A percentile compares a stretch with the other conserved stretches of the same genome.
phyloP scores from a whole-genome alignment of 106 monocot species.

The Iris macrosiphon region DNA sequence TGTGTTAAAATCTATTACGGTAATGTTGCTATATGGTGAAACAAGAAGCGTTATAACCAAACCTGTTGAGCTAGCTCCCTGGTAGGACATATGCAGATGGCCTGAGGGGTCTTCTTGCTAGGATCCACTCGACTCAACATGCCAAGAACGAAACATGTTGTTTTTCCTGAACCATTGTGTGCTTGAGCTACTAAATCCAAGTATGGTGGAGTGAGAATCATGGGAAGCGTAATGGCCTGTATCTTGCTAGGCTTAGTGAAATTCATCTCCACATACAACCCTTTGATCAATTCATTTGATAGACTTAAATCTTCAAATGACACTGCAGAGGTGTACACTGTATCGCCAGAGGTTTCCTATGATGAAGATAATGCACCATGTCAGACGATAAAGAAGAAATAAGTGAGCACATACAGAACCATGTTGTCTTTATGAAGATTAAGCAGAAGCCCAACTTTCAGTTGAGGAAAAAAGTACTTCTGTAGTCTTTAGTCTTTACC shows the following conservation, averaged over 20 bases:
- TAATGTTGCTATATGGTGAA: background rate
- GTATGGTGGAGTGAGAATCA: constrained; percentile 89
- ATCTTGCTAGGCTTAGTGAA: constrained; percentile 92
- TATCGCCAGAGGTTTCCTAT: constrained; percentile 71
- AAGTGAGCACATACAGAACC: too few species aligned
- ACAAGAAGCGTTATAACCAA: background rate
- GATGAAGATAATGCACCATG: background rate
- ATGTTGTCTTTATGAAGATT: too few species aligned
- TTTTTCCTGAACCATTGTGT: constrained; percentile 96
- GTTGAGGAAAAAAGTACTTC: background rate
- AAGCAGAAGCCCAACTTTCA: too few species aligned
- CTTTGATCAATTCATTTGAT: constrained; percentile 66
- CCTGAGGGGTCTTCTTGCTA: constrained; percentile 51
- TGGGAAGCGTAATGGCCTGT: constrained; percentile 84
- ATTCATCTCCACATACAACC: constrained; percentile 82
- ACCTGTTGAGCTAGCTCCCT: constrained; percentile 82
- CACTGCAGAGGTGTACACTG: constrained; percentile 69
- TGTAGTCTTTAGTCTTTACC: background rate
- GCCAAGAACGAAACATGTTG: constrained; percentile 94
- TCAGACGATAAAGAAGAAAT: too few species aligned
- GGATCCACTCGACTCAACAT: constrained; percentile 93
- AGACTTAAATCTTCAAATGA: constrained; percentile 79
- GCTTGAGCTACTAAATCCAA: constrained; percentile 93
- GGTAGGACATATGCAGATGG: constrained; percentile 90
- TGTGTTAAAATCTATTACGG: background rate